A percentile compares a stretch with the other conserved stretches of the same genome.
These are phyloP conservation scores for Leccinum incarnatum DNA, from an alignment of 768 basidiomycete species.

Conservation along the genomic window DNA sequence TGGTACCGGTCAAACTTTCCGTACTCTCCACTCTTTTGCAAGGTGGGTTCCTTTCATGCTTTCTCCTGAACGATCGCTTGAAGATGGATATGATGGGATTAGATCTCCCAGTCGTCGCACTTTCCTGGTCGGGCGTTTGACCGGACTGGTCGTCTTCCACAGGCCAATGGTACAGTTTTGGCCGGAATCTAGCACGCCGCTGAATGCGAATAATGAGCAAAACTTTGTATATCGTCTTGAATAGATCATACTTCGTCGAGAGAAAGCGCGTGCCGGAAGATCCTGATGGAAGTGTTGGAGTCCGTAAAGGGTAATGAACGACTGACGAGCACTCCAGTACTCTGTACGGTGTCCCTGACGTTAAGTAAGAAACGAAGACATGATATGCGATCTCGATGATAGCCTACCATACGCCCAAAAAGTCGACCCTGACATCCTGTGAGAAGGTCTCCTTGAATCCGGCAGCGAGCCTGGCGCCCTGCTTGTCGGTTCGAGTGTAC, in stretches of 20 bases:
- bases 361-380: conserved; percentile 4
- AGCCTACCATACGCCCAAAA: conserved; percentile 73
- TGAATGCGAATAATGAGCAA: conserved; percentile 27
- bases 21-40: not conserved
- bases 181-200: conserved; percentile 65
- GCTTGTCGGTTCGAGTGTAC: conserved; percentile 53
- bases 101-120: not conserved
- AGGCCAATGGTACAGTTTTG: conserved; percentile 59
- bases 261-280: conserved; percentile 74
- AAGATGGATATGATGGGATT: not conserved
- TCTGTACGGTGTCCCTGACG: conserved; percentile 73
- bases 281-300: conserved; percentile 59
- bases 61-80: conserved; percentile 1
- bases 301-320: conserved; percentile 66
- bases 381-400: not conserved
- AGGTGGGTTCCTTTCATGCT: not conserved
- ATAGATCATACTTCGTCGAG: conserved; percentile 61
- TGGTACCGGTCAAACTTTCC: not conserved
- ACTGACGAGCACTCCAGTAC: conserved; percentile 62
- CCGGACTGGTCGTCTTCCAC: conserved; percentile 29
- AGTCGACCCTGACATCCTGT: conserved; percentile 61
- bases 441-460: conserved; percentile 77
- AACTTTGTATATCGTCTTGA: not conserved
- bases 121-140: not conserved
- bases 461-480: conserved; percentile 45